phyloP scores from a whole-genome alignment of 768 basidiomycete genomes.

The Mycena olivaceomarginata region DNA sequence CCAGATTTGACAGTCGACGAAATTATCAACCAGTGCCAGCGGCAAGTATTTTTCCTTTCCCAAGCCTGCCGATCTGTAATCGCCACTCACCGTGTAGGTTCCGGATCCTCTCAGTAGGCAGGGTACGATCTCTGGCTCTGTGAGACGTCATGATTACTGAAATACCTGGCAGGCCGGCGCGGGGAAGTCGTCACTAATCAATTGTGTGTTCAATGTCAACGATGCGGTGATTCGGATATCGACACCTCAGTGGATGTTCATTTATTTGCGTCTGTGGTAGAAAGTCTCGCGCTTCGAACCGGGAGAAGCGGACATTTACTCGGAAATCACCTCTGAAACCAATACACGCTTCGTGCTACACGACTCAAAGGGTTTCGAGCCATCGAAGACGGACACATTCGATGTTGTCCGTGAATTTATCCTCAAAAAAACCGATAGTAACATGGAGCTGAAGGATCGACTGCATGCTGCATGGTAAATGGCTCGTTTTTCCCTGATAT shows the following conservation, averaged over 20 bases:
- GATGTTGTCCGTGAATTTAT: constrained; percentile 52
- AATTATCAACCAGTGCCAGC: neutral
- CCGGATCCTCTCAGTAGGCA: constrained; percentile 7
- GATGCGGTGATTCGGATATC: constrained; percentile 43
- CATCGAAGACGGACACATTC: constrained; percentile 49
- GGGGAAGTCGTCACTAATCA: constrained; percentile 13
- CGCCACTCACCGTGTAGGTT: neutral
- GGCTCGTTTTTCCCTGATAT: neutral
- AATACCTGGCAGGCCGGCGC: neutral
- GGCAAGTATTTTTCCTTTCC: constrained; percentile 1
- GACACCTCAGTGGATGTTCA: neutral
- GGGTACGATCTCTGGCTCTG: neutral
- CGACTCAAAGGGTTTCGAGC: constrained; percentile 55
- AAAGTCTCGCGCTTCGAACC: constrained; percentile 44
- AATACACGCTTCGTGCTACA: constrained; percentile 55
- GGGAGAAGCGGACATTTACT: constrained; percentile 39
- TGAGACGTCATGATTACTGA: constrained; percentile 9
- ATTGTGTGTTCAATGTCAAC: constrained; percentile 22
- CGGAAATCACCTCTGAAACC: no score
- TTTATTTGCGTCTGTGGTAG: constrained; percentile 19
- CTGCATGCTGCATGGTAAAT: constrained; percentile 56
- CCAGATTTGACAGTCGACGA: neutral
- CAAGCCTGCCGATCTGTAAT: constrained; percentile 3
- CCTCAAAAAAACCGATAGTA: constrained; percentile 33
- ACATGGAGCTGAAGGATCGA: constrained; percentile 46